Evolutionary conservation across 371 early-diverging fungal genomes (phyloP), one percentile per base, ranked within the genome.

Genomic region (Chytridium lagenaria): DNA sequence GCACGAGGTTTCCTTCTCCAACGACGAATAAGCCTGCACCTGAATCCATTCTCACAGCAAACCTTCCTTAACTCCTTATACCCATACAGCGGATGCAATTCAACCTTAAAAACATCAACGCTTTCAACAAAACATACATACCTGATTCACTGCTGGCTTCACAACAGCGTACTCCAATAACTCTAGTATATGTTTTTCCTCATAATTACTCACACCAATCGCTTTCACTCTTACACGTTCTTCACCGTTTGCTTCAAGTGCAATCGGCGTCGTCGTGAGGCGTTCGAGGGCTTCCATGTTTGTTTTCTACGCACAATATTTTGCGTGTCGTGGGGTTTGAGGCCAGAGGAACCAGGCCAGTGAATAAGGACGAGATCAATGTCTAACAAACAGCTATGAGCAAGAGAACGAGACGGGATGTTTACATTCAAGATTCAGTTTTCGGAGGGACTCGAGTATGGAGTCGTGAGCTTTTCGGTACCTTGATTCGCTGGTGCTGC

Each of bases 301-400:
- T 80, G 88, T 40, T 68, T 75, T 16, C 92, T 84, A 70, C 87
- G 85, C 50, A 63, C 36, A 33, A 49, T 10, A 61, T 83, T 75
- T 34, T 61, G 59, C 5, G 78, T 69, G 70, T 88, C 84, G 30
- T 77, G 74, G 36, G 63, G 63, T 30, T 63, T 19, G 23, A 63
- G 30, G 3, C 37, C 37, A 12, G 63, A 15, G 7, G 63, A 36
- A 3, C 63, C 63, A 36, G 63, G 63, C 63, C 63, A 63, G 73
- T 97, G 97, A 38, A 97, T 92, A 40, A 97, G 85, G 61, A 94
- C 90, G 5, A 95, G 84, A 77, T 97, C 96, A 22, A 96, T 78
- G 72, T 94, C 87, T 75, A 51, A 38, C 2, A 30, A 15, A 10
- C 19, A 26, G 30, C 59, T 22, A 1, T 16, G 68, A 22, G 38